phyloP scores from a whole-genome alignment of 768 basidiomycete genomes.

The Amanita rubescens region DNA sequence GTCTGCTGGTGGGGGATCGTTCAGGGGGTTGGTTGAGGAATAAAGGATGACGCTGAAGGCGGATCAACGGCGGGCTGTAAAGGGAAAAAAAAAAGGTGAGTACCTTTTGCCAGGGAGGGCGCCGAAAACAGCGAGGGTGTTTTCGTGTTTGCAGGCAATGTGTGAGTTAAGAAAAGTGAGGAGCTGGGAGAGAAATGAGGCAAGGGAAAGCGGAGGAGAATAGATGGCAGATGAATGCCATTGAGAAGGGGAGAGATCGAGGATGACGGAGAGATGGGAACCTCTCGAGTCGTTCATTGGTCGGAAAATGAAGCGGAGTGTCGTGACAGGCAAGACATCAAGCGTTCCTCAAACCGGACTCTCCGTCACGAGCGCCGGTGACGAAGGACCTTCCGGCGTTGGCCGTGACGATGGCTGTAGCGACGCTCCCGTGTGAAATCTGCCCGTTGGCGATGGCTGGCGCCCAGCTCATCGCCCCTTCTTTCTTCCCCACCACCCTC shows the following conservation, averaged over 20 bases:
- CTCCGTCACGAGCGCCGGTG: constrained; percentile 50
- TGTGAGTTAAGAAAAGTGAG: constrained; percentile 92
- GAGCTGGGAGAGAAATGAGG: constrained; percentile 74
- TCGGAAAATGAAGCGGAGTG: not conserved
- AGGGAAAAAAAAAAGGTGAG: not conserved
- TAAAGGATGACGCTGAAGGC: constrained; percentile 66
- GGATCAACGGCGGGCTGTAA: not conserved
- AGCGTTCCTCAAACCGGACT: constrained; percentile 21
- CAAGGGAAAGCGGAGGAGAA: constrained; percentile 50
- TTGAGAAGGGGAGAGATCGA: constrained; percentile 82
- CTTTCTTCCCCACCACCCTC: constrained; percentile 29
- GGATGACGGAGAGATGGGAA: constrained; percentile 70
- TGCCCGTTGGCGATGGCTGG: constrained; percentile 48
- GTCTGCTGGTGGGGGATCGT: constrained; percentile 40
- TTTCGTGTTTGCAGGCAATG: constrained; percentile 85
- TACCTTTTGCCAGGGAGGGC: constrained; percentile 83
- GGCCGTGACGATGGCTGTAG: constrained; percentile 51
- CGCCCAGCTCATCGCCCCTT: constrained; percentile 38
- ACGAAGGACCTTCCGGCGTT: constrained; percentile 51
- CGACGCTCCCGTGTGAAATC: constrained; percentile 50
- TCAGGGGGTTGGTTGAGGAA: constrained; percentile 47
- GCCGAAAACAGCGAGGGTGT: constrained; percentile 86
- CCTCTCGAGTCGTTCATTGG: constrained; percentile 23
- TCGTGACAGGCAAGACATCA: not conserved
- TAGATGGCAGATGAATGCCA: constrained; percentile 64